Base-by-base conservation (phyloP, 106 monocot species). In the Triglochin maritima region DNA sequence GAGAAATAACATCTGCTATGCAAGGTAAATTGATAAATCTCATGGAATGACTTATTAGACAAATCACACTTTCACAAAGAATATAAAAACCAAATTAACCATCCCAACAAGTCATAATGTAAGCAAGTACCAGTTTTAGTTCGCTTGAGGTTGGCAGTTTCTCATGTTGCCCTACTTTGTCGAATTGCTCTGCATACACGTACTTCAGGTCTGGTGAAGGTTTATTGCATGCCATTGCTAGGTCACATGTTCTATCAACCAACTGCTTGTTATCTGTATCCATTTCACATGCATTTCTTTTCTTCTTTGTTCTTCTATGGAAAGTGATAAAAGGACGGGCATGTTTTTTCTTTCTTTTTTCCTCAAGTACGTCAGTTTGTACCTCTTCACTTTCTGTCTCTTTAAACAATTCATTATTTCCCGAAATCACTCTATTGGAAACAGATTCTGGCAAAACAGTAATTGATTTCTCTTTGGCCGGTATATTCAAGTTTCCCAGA, bases 291-390 rank as follows among this genome's bases (percentile, higher is more conserved):
- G 9, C 52, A 66, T n/a, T 12, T 41, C 53, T 66, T 53, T 42
- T 66, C 52, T 17, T 66, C 42, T 66, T 66, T 29, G 51, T 52
- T 53, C 66, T 66, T 66, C 49, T 29, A 44, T 66, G 53, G 53
- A 66, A 66, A 66, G 16, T 15, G 12, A 14, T 42, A 41, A 66
- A 66, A 42, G 15, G 52, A 10, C n/a, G 14, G 17, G 49, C 3
- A 16, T 3, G 10, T 3, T 63, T 63, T 17, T 66, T 47, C 52
- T 52, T 66, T 66, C 50, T 10, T 5, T 66, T 54, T 41, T 52
- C 8, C 65, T 63, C 46, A 64, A 49, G 66, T 29, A 17, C 52
- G 43, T 66, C 66, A 66, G n/a, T 4, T 41, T 66, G 53, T 12
- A 9, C 11, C 14, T 1, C 11, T 0, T 41, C 52, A 10, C 11